phyloP scores from a whole-genome alignment of 2,329 filamentous ascomycete species.

The Claviceps africana region DNA sequence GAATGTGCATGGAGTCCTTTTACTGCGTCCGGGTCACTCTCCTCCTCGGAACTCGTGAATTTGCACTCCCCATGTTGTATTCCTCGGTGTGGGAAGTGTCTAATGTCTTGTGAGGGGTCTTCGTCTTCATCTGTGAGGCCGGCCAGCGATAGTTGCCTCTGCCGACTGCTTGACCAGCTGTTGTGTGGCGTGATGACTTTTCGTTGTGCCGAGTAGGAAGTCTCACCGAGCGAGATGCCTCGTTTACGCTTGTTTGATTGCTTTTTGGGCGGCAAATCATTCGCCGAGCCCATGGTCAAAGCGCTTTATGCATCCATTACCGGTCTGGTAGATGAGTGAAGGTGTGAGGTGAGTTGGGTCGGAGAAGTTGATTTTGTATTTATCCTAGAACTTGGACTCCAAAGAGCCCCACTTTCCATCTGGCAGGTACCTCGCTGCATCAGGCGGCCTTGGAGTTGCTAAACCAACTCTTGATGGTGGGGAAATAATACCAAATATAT shows the following conservation, averaged over 20 bases:
- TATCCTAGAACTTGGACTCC: neutral
- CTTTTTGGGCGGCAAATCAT: neutral
- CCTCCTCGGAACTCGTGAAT: constrained; percentile 17
- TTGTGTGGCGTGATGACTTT: constrained; percentile 40
- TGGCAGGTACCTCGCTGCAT: no score
- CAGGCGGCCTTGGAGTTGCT: no score
- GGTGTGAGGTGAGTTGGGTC: neutral
- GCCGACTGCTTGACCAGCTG: constrained; percentile 37
- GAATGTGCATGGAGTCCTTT: neutral
- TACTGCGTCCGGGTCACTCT: constrained; percentile 29
- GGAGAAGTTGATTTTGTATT: neutral
- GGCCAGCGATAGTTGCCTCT: constrained; percentile 39
- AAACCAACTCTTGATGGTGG: no score
- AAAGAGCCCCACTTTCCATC: neutral
- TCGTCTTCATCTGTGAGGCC: constrained; percentile 35
- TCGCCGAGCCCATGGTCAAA: neutral
- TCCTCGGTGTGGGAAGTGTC: constrained; percentile 38
- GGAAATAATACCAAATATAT: neutral
- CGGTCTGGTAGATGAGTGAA: neutral
- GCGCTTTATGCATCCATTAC: neutral
- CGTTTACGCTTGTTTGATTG: constrained; percentile 4
- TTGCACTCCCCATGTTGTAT: constrained; percentile 5
- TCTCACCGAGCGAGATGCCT: neutral
- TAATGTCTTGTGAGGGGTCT: constrained; percentile 22
- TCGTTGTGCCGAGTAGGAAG: constrained; percentile 10